Evolutionary conservation across 169 alveolate species (phyloP).

Genomic region (Plasmodium falciparum): DNA sequence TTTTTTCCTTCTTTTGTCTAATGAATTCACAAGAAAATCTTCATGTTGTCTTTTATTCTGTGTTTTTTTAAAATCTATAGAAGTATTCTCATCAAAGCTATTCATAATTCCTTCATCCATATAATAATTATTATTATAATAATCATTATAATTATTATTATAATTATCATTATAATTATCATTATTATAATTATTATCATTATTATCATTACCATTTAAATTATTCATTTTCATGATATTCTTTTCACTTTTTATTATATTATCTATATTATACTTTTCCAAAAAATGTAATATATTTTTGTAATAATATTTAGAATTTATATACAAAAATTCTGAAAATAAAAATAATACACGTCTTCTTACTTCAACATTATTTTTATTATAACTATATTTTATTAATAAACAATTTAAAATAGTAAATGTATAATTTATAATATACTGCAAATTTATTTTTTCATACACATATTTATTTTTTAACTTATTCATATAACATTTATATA

Average conservation of each 20-base stretch:
- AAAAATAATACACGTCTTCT: slow-evolving; percentile 25
- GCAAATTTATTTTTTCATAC: slow-evolving; percentile 34
- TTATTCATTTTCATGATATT: not conserved
- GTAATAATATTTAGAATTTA: slow-evolving; percentile 64
- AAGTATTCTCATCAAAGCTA: too few relatives aligned
- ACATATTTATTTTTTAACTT: slow-evolving; percentile 19
- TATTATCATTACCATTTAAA: not conserved
- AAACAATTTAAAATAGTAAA: slow-evolving; percentile 32
- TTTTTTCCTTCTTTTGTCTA: not conserved
- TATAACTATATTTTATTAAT: slow-evolving; percentile 58
- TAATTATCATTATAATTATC: not conserved
- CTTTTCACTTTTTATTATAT: slow-evolving; percentile 35
- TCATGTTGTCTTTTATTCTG: not conserved
- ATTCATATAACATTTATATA: slow-evolving; percentile 44
- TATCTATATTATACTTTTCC: slow-evolving; percentile 52
- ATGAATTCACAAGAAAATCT: not conserved
- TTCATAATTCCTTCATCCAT: not conserved
- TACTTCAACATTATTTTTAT: slow-evolving; percentile 15
- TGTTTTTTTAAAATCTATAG: too few relatives aligned
- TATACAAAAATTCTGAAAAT: slow-evolving; percentile 44
- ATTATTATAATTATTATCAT: too few relatives aligned
- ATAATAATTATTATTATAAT: not conserved
- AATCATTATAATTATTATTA: not conserved
- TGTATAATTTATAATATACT: slow-evolving; percentile 23
- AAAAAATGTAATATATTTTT: slow-evolving; percentile 43